phyloP scores from a whole-genome alignment of 495 filamentous ascomycete genomes.

The Aspergillus affinis region DNA sequence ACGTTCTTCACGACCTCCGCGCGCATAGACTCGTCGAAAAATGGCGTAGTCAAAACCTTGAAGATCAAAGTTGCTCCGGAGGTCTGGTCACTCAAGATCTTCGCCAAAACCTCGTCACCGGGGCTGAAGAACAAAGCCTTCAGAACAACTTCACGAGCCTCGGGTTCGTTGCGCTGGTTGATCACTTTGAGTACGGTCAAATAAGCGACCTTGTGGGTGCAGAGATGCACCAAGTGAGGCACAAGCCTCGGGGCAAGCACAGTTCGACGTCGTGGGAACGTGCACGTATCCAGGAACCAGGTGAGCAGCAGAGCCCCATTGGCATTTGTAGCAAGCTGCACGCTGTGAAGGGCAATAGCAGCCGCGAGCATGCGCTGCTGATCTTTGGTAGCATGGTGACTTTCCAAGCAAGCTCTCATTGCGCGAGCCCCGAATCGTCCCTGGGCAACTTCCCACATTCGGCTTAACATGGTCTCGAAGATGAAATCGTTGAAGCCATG shows the following conservation, averaged over 20 bases:
- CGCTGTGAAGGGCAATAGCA: slow-evolving; percentile 91
- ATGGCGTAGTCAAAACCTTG: slow-evolving; percentile 96
- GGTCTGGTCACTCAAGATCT: slow-evolving; percentile 85
- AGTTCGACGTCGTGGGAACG: slow-evolving; percentile 85
- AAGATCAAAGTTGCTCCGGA: slow-evolving; percentile 96
- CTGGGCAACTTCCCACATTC: slow-evolving; percentile 92
- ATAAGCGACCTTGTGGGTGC: slow-evolving; percentile 98
- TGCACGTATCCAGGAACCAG: slow-evolving; percentile 99
- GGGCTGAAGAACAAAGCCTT: slow-evolving; percentile 93
- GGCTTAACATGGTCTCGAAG: slow-evolving; percentile 93
- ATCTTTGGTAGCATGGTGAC: slow-evolving; percentile 90
- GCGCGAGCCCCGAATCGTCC: slow-evolving; percentile 92
- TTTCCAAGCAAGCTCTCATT: slow-evolving; percentile 96
- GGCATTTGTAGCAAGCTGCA: slow-evolving; percentile 93
- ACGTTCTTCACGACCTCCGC: slow-evolving; percentile 87
- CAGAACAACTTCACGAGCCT: slow-evolving; percentile 88
- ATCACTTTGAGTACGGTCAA: slow-evolving; percentile 97
- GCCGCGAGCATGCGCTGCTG: slow-evolving; percentile 95
- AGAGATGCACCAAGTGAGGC: slow-evolving; percentile 93
- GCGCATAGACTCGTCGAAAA: slow-evolving; percentile 92
- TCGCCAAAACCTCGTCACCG: slow-evolving; percentile 83
- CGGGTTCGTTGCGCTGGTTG: slow-evolving; percentile 93
- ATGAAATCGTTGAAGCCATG: slow-evolving; percentile 91
- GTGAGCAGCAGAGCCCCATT: slow-evolving; percentile 93
- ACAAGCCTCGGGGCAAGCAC: slow-evolving; percentile 92